Evolutionary conservation across 352 stramenopile species (phyloP).

Genomic region (Aphanomyces stellatus): DNA sequence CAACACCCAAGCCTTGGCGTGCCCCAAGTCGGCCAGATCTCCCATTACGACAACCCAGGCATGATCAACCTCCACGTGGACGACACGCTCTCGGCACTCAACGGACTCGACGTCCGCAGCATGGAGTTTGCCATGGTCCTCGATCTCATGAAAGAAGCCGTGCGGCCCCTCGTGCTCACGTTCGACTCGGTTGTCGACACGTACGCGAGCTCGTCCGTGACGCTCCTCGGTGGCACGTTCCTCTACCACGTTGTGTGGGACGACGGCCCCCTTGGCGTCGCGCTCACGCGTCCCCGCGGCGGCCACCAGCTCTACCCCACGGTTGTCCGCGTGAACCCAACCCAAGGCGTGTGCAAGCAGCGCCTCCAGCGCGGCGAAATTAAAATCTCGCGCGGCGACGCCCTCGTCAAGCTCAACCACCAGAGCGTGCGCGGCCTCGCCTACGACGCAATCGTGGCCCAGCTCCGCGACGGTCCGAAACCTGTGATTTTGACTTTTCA

Average conservation of each 20-base stretch:
- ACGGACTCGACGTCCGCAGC: not conserved
- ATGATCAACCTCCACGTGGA: slow-evolving; percentile 15
- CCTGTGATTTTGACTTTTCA: slow-evolving; percentile 12
- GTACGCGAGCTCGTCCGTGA: slow-evolving; percentile 22
- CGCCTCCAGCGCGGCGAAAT: not conserved
- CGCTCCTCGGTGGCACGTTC: slow-evolving; percentile 64
- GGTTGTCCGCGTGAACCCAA: not conserved
- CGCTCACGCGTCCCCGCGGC: not conserved
- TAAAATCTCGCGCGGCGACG: slow-evolving; percentile 9
- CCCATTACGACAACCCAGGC: slow-evolving; percentile 4
- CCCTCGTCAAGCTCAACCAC: slow-evolving; percentile 15
- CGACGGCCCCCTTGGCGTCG: not conserved
- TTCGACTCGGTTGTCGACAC: slow-evolving; percentile 1
- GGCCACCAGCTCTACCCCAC: not conserved
- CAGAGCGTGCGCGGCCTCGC: slow-evolving; percentile 3
- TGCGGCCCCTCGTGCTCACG: slow-evolving; percentile 3
- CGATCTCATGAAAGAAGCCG: not conserved
- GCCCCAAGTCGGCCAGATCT: not conserved
- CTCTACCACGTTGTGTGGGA: slow-evolving; percentile 50
- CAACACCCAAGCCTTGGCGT: not conserved
- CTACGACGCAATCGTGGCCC: not conserved
- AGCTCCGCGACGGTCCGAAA: slow-evolving; percentile 1
- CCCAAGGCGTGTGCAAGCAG: not conserved
- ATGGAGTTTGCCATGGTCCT: slow-evolving; percentile 8
- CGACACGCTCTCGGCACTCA: not conserved